Evolutionary conservation across 208 protist species (phyloP).

Genomic region (Trypanosoma avium): DNA sequence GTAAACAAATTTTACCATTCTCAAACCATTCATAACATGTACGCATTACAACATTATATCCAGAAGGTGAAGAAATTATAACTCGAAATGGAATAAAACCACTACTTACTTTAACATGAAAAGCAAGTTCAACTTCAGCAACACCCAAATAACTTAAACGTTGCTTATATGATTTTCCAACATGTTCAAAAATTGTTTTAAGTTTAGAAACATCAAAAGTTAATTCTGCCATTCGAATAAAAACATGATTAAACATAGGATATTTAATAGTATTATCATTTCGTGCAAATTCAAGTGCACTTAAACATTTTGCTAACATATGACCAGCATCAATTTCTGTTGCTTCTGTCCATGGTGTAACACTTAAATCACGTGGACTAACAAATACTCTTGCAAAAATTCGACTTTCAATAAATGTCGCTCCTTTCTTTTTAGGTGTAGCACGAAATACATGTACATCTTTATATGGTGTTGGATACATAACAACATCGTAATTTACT

Average conservation of each 20-base stretch:
- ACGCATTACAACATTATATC: conserved; percentile 74
- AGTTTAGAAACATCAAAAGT: conserved; percentile 66
- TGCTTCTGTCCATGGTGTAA: conserved; percentile 67
- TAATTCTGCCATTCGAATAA: conserved; percentile 83
- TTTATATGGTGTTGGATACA: conserved; percentile 81
- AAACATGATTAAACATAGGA: conserved; percentile 80
- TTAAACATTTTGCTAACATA: conserved; percentile 75
- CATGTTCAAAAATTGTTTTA: conserved; percentile 42
- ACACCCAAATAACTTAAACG: conserved; percentile 68
- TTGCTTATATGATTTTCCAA: conserved; percentile 60
- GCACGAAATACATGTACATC: conserved; percentile 93
- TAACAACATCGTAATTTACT: conserved; percentile 91
- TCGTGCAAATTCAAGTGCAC: conserved; percentile 72
- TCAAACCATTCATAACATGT: conserved; percentile 82
- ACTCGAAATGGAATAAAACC: conserved; percentile 84
- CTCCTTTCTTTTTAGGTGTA: conserved; percentile 52
- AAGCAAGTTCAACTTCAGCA: conserved; percentile 81
- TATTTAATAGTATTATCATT: conserved; percentile 66
- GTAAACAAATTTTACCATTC: conserved; percentile 49
- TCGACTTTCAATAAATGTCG: conserved; percentile 72
- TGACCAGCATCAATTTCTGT: conserved; percentile 77
- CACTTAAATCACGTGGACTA: conserved; percentile 80
- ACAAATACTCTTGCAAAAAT: conserved; percentile 94
- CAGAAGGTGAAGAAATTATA: conserved; percentile 74
- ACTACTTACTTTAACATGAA: conserved; percentile 48